Base-by-base conservation (phyloP, 305 asterid species). In the Plantago coronopus region DNA sequence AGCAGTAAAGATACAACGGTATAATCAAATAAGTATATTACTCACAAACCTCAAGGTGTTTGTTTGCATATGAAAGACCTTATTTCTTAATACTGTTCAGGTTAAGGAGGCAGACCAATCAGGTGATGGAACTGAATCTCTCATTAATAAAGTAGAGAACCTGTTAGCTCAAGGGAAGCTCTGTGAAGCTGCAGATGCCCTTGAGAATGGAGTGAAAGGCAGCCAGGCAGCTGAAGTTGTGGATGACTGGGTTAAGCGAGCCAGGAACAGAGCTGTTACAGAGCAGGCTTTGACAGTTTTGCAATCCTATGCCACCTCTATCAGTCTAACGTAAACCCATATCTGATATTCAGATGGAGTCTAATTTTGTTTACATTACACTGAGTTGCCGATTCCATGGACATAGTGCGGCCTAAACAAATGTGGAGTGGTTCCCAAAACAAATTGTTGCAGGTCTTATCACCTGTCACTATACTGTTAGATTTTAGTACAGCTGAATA, bases 101-200 rank as follows among this genome's bases (percentile, higher is more conserved):
- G 85, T 91, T 66, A 76, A 63, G 68, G 93, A 86, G 83, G 79
- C 66, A 17, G 83, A 85, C 73, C 68, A 63, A 38, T 86, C 94
- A 19, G 95, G 97, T 22, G 85, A 91, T 62, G 95, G 97, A 38
- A 78, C 87, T 21, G 98, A 88, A 72, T 79, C 98, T 56, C 79
- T 91, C 65, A 83, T 91, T 69, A 86, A 79, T 59, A 77, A 75
- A 78, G 95, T 91, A 0, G 95, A 88, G 62, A 73, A 43, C 64
- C 75, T 91, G 48, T 75, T 91, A 70, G 89, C 94, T 61, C 82
- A 86, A 72, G 96, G 95, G 17, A 84, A 81, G 57, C 78, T 91
- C 15, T 73, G 73, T 54, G 97, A 86, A 84, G 97, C 96, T 59
- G 98, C 95, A 25, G 88, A 91, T 71, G 67, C 83, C 19, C 94